Evolutionary conservation across 2,329 filamentous ascomycete species (phyloP).

Genomic region (Pseudogymnoascus sp.): DNA sequence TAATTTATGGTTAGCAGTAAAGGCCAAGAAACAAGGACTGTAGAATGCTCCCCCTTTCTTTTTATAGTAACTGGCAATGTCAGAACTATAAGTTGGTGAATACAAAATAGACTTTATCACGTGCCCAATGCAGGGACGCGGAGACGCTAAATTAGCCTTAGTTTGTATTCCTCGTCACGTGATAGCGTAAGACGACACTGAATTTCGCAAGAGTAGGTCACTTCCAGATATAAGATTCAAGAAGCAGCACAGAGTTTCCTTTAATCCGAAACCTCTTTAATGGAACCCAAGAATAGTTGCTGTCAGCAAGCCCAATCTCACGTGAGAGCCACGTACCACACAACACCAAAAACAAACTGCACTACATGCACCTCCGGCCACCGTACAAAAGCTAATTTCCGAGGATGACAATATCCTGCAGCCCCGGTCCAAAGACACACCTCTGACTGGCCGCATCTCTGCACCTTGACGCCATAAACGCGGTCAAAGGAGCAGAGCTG

Average conservation of each 20-base stretch:
- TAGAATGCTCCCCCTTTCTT: neutral
- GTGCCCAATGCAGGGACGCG: neutral
- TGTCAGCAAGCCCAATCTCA: neutral
- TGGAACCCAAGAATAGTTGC: neutral
- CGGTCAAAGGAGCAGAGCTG: neutral
- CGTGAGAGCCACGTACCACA: neutral
- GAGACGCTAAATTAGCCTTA: neutral
- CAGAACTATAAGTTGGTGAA: neutral
- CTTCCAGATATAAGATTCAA: neutral
- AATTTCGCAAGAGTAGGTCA: neutral
- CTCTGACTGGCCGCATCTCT: neutral
- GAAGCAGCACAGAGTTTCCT: neutral
- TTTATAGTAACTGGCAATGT: neutral
- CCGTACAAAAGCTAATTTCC: neutral
- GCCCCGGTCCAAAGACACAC: neutral
- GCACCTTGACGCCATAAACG: slow-evolving; percentile 4
- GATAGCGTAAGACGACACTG: neutral
- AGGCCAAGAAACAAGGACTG: neutral
- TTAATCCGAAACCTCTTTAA: neutral
- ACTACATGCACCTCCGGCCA: neutral
- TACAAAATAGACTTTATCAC: neutral
- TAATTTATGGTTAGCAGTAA: neutral
- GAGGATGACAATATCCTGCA: neutral
- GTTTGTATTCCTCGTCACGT: neutral
- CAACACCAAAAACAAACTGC: neutral